phyloP scores from a whole-genome alignment of 2,329 filamentous ascomycete species.

The Penicillium italicum region DNA sequence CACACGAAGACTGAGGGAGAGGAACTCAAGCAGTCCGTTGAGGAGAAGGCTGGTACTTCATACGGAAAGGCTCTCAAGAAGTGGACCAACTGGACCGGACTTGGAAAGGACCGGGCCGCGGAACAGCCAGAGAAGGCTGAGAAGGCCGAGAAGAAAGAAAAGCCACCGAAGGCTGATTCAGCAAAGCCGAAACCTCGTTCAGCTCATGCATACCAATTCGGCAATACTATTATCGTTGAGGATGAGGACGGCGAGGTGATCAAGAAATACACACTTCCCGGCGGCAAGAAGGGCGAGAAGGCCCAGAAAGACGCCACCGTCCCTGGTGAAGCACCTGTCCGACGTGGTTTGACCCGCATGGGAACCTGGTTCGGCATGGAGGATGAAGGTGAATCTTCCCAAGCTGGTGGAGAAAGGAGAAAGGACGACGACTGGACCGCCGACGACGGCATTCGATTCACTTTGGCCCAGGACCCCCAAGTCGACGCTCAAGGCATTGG shows the following conservation, averaged over 20 bases:
- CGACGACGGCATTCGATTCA: constrained; percentile 59
- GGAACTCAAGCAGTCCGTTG: constrained; percentile 40
- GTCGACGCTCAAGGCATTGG: constrained; percentile 34
- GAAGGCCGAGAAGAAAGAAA: constrained; percentile 25
- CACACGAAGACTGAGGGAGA: constrained; percentile 46
- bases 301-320: constrained; percentile 20
- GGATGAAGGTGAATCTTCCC: constrained; percentile 33
- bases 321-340: constrained; percentile 40
- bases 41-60: constrained; percentile 34
- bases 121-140: constrained; percentile 23
- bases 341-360: constrained; percentile 56
- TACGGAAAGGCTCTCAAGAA: constrained; percentile 45
- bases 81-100: constrained; percentile 46
- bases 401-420: constrained; percentile 27
- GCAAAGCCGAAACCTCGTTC: constrained; percentile 45
- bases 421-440: constrained; percentile 34
- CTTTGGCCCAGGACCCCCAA: constrained; percentile 49
- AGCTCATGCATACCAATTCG: constrained; percentile 64
- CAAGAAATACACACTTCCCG: constrained; percentile 64
- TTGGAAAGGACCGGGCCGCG: constrained; percentile 34
- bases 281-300: constrained; percentile 33
- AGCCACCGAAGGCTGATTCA: constrained; percentile 13
- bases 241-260: constrained; percentile 66
- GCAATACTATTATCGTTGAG: constrained; percentile 68
- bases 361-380: constrained; percentile 54